Percentiles rank a stretch among this genome's conserved stretches.
phyloP scores from a whole-genome alignment of 2,329 filamentous ascomycete species.

The Thielaviopsis ethacetica region DNA sequence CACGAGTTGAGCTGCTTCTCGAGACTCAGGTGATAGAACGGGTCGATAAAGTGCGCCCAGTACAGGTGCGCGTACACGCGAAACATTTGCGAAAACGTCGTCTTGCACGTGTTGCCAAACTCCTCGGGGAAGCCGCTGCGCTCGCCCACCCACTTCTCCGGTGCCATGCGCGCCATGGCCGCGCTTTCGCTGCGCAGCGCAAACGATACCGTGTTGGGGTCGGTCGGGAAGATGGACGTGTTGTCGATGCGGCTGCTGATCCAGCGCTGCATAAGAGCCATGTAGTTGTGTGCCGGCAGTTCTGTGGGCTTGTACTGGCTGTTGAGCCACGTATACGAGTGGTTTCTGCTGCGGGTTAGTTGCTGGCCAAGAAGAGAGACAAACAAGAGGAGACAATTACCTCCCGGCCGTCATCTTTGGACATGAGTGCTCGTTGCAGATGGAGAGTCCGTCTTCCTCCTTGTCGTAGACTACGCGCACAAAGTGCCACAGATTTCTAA shows the following conservation, averaged over 20 bases:
- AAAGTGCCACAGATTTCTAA: conserved; percentile 64
- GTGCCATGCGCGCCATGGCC: conserved; percentile 26
- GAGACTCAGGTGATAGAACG: conserved; percentile 53
- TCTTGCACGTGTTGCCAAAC: conserved; percentile 63
- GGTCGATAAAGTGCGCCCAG: conserved; percentile 64
- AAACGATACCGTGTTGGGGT: conserved; percentile 42
- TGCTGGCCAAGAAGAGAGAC: not conserved
- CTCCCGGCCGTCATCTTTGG: conserved; percentile 74
- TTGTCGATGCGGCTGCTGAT: conserved; percentile 72
- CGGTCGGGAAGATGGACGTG: conserved; percentile 61
- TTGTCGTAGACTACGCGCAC: conserved; percentile 63
- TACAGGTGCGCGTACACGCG: conserved; percentile 81
- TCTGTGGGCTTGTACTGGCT: conserved; percentile 59
- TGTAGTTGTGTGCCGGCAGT: conserved; percentile 67
- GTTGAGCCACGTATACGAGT: conserved; percentile 77
- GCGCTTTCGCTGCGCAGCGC: conserved; percentile 33
- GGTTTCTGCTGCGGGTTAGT: conserved; percentile 32
- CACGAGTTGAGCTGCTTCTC: conserved; percentile 56
- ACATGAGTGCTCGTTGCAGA: conserved; percentile 63
- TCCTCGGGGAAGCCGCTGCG: conserved; percentile 64
- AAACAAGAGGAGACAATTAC: conserved; percentile 33
- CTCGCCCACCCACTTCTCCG: conserved; percentile 58
- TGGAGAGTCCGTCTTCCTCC: conserved; percentile 49
- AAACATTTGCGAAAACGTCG: conserved; percentile 79
- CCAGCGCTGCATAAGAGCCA: conserved; percentile 74